Base-by-base conservation (phyloP, 106 monocot species). In the Apostasia ramifera region DNA sequence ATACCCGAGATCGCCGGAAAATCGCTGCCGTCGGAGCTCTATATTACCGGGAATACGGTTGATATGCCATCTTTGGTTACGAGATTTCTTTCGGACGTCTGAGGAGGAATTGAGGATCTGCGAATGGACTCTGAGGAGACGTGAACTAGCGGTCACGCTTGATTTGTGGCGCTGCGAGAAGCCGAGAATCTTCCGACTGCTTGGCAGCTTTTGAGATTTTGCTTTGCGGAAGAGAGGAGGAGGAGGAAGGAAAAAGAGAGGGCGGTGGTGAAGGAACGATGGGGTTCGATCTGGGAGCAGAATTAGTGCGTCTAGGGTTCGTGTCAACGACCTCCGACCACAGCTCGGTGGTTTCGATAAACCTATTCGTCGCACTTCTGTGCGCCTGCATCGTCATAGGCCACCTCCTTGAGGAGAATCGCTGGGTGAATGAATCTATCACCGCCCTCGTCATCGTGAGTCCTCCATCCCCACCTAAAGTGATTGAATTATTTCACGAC, bases 341-440 rank as follows among this genome's bases (percentile, higher is more conserved):
- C 75, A 53, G 78, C 8, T 91, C 95, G 3, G 87, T 97, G 1
- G 85, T 83, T 2, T 86, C 97, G 6, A 89, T 97, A 75, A 89
- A 76, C 72, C 69, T 97, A 37, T 97, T 92, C 67, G 77, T 85
- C 1, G 72, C 87, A 55, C 73, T 97, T 41, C 87, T 97, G 10
- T 92, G 97, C 73, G 78, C 75, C 4, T 97, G 97, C 75, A 97
- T 97, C 63, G 92, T 97, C 26, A 72, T 97, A 9, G 97, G 97
- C 14, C 97, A 97, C 66, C 79, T 97, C 52, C 83, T 97, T 2
- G 97, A 92, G 76, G 97, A 97, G 81, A 84, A 58, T 14, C 74
- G 85, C n/a, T 97, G 97, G 97, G 70, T 89, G 79, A 97, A 97
- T 68, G 97, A 97, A 66, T 97, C 97, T 70, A 97, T 90, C 67